A percentile compares a stretch with the other conserved stretches of the same genome.
Evolutionary conservation across 2,329 filamentous ascomycete species (phyloP).

Genomic region (Cercospora citrullina): DNA sequence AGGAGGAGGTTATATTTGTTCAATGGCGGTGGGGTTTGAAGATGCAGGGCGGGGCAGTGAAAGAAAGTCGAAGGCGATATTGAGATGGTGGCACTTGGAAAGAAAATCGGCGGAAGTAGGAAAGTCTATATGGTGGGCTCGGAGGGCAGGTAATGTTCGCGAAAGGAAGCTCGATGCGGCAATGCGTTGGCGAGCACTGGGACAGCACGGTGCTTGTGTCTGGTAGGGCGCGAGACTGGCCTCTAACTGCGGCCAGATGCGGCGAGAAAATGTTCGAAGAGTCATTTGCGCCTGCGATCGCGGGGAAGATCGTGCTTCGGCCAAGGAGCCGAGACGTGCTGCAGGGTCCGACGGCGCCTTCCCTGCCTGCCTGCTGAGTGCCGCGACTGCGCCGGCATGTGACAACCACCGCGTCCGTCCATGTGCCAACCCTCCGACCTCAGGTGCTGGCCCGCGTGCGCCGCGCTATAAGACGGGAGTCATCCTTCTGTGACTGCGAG

Average conservation of each 20-base stretch:
- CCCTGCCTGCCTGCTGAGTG: background rate
- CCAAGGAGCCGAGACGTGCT: background rate
- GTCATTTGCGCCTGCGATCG: conserved; percentile 8
- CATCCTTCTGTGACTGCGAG: background rate
- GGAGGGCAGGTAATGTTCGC: background rate
- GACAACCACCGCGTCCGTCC: background rate
- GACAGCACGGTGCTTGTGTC: background rate
- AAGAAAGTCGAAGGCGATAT: conserved; percentile 1
- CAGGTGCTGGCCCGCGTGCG: background rate
- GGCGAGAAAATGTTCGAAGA: conserved; percentile 8
- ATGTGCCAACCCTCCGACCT: background rate
- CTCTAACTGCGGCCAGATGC: conserved; percentile 6
- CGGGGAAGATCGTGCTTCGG: conserved; percentile 6
- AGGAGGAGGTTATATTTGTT: background rate
- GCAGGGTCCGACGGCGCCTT: background rate
- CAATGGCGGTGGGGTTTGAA: background rate
- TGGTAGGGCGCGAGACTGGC: background rate
- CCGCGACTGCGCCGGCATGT: background rate
- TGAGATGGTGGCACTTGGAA: background rate
- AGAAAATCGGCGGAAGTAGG: conserved; percentile 8
- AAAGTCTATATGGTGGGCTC: conserved; percentile 13
- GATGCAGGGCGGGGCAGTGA: conserved; percentile 5
- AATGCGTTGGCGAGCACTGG: background rate
- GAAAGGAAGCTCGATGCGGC: background rate
- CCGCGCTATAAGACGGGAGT: background rate